Percentiles rank a stretch among this genome's conserved stretches.
phyloP scores from a whole-genome alignment of 2,329 filamentous ascomycete genomes.

The Ceratocystis destructans region DNA sequence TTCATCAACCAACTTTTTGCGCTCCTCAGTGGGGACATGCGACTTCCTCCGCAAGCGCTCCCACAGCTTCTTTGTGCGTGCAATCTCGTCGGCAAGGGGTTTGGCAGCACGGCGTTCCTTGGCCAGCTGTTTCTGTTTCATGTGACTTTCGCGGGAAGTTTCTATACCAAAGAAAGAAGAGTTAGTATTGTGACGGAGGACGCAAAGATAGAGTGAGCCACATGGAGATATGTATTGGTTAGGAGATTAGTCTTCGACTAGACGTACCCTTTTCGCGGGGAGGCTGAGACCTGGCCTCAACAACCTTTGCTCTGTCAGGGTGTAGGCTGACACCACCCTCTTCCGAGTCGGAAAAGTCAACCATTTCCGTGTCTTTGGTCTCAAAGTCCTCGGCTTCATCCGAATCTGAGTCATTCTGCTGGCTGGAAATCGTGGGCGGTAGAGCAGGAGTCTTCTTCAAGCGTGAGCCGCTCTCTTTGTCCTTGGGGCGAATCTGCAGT shows the following conservation, averaged over 20 bases:
- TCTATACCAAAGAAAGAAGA: slow-evolving; percentile 30
- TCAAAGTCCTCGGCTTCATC: slow-evolving; percentile 29
- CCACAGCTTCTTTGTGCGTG: slow-evolving; percentile 92
- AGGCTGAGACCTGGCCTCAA: slow-evolving; percentile 23
- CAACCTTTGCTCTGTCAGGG: slow-evolving; percentile 25
- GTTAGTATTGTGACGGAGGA: background rate
- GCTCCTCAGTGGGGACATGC: slow-evolving; percentile 78
- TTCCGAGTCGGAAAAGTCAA: slow-evolving; percentile 37
- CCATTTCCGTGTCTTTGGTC: slow-evolving; percentile 31
- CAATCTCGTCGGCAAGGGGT: slow-evolving; percentile 79
- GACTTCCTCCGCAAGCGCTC: slow-evolving; percentile 86
- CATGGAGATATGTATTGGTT: background rate
- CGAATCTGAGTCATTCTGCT: slow-evolving; percentile 26
- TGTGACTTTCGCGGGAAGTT: slow-evolving; percentile 73
- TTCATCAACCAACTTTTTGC: slow-evolving; percentile 74
- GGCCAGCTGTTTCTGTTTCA: slow-evolving; percentile 78
- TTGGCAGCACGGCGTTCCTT: slow-evolving; percentile 85
- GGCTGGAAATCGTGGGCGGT: slow-evolving; percentile 24
- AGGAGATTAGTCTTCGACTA: background rate
- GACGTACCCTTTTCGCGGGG: slow-evolving; percentile 17
- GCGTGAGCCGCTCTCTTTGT: slow-evolving; percentile 20
- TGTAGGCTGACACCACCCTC: slow-evolving; percentile 40
- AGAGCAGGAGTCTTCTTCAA: slow-evolving; percentile 25
- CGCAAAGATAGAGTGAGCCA: background rate
- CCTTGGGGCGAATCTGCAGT: slow-evolving; percentile 28